These are phyloP conservation scores for Pythium oligandrum DNA, from an alignment of 352 stramenopile genomes.

Conservation along the genomic window DNA sequence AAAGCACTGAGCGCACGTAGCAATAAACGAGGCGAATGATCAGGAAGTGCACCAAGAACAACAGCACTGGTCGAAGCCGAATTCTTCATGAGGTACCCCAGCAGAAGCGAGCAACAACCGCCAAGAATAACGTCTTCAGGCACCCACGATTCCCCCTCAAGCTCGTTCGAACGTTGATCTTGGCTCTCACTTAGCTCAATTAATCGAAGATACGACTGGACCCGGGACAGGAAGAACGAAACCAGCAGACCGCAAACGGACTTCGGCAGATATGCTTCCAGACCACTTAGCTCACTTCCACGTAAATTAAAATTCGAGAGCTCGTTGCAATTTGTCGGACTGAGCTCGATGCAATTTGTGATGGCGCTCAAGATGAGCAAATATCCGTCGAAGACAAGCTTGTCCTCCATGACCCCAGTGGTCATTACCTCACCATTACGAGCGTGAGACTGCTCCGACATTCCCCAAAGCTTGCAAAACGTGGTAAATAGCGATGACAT, in stretches of 20 bases:
- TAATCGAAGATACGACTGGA: constrained; percentile 46
- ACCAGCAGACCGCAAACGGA: constrained; percentile 35
- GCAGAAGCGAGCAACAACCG: constrained; percentile 55
- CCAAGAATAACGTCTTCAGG: constrained; percentile 75
- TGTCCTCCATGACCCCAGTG: constrained; percentile 21
- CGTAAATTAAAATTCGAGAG: constrained; percentile 24
- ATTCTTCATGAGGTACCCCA: constrained; percentile 68
- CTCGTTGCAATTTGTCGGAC: constrained; percentile 36
- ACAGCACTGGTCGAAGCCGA: constrained; percentile 26
- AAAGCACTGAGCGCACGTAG: constrained; percentile 58
- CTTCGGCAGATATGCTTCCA: constrained; percentile 7
- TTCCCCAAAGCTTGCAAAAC: constrained; percentile 34
- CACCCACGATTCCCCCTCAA: constrained; percentile 33
- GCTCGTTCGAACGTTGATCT: constrained; percentile 11
- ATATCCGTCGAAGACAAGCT: constrained; percentile 47
- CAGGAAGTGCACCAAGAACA: constrained; percentile 40
- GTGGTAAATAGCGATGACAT: constrained; percentile 36
- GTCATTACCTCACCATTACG: background rate
- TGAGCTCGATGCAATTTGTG: constrained; percentile 67
- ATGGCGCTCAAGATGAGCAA: constrained; percentile 67
- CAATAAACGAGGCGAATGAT: constrained; percentile 38
- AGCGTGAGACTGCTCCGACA: constrained; percentile 6
- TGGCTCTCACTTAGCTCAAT: constrained; percentile 32
- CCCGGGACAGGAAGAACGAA: constrained; percentile 47
- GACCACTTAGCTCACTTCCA: background rate